Conservation (phyloP, 495 filamentous ascomycete species). For the Podospora pseudoanserina region DNA sequence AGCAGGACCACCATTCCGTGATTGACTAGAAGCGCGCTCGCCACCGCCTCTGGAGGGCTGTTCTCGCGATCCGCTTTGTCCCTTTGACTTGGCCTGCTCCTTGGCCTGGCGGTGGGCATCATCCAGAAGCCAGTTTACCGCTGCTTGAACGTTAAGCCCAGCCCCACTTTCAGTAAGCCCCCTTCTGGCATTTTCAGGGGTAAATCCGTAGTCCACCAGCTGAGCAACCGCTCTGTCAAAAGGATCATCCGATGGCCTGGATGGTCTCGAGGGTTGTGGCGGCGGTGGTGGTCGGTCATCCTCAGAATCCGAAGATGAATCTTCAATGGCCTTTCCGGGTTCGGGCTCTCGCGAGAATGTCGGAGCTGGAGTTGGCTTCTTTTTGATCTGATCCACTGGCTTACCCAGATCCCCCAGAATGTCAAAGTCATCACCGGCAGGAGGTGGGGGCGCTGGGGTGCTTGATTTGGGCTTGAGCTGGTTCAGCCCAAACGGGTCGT, state of each 20-base stretch:
- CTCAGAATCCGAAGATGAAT: constrained; percentile 43
- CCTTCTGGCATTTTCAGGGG: constrained; percentile 69
- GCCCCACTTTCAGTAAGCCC: constrained; percentile 76
- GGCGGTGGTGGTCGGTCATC: constrained; percentile 26
- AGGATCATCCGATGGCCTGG: constrained; percentile 47
- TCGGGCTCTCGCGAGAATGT: constrained; percentile 37
- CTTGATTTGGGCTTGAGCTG: constrained; percentile 51
- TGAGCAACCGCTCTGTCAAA: constrained; percentile 82
- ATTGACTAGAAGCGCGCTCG: constrained; percentile 32
- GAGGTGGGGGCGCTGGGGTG: constrained; percentile 33
- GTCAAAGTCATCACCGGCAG: constrained; percentile 81
- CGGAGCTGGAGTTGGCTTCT: constrained; percentile 37
- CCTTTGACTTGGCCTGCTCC: constrained; percentile 43
- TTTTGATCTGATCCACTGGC: constrained; percentile 73
- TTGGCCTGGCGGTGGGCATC: constrained; percentile 78
- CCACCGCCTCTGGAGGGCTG: constrained; percentile 22
- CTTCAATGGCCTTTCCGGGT: constrained; percentile 44
- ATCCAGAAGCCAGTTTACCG: constrained; percentile 84
- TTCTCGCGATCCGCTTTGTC: constrained; percentile 21
- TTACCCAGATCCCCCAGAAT: constrained; percentile 82
- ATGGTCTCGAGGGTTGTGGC: constrained; percentile 25
- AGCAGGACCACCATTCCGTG: constrained; percentile 35
- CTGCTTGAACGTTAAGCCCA: constrained; percentile 78
- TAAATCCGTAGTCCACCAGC: constrained; percentile 93
- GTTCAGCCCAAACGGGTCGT: constrained; percentile 88